These are phyloP conservation scores for Debaryomycetaceae sp. DNA, from an alignment of 1,139 yeast species.

Conservation along the genomic window DNA sequence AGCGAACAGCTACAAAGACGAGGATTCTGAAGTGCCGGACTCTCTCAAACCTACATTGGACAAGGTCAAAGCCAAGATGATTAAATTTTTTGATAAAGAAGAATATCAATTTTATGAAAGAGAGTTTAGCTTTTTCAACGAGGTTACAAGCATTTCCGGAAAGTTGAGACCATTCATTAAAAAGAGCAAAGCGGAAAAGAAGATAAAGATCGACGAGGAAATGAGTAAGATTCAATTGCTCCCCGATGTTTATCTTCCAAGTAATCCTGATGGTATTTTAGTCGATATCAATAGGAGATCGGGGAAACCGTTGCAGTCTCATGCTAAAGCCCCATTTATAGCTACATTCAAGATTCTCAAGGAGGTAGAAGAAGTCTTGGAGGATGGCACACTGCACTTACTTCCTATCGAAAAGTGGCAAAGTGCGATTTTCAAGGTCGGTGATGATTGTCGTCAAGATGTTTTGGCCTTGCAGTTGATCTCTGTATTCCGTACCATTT, in stretches of 20 bases:
- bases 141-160: slow-evolving; percentile 91
- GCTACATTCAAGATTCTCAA: slow-evolving; percentile 86
- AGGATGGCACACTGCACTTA: slow-evolving; percentile 34
- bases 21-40: slow-evolving; percentile 78
- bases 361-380: slow-evolving; percentile 43
- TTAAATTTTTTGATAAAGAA: slow-evolving; percentile 51
- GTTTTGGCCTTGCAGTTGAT: slow-evolving; percentile 90
- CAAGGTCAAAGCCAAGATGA: slow-evolving; percentile 65
- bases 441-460: slow-evolving; percentile 98
- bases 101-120: slow-evolving; percentile 70
- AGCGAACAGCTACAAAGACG: slow-evolving; percentile 90
- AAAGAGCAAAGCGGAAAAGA: slow-evolving; percentile 93
- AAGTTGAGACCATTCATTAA: slow-evolving; percentile 91
- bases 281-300: slow-evolving; percentile 88
- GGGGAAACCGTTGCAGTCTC: slow-evolving; percentile 96
- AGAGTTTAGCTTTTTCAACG: slow-evolving; percentile 87
- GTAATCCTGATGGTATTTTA: slow-evolving; percentile 94
- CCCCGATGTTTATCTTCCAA: slow-evolving; percentile 88
- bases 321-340: slow-evolving; percentile 98
- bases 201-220: slow-evolving; percentile 93
- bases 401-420: slow-evolving; percentile 67
- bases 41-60: slow-evolving; percentile 80
- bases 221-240: slow-evolving; percentile 77
- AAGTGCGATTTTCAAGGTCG: slow-evolving; percentile 97
- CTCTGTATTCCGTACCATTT: slow-evolving; percentile 86